A percentile compares a stretch with the other conserved stretches of the same genome.
phyloP scores from a whole-genome alignment of 768 basidiomycete species.

The Tulasnella sp. region DNA sequence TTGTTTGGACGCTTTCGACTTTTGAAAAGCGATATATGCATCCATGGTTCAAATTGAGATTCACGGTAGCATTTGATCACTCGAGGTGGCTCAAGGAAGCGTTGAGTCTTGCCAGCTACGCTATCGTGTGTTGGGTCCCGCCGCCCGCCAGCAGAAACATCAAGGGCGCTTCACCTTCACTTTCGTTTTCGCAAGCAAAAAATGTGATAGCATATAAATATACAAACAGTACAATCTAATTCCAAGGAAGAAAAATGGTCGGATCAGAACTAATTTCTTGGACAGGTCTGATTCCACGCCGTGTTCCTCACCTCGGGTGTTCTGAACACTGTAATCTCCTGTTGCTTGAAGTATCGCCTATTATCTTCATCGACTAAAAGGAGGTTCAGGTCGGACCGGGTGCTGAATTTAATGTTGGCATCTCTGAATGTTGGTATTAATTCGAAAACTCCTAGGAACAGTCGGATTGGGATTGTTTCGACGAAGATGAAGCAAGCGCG shows the following conservation, averaged over 20 bases:
- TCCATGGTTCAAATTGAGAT: no score
- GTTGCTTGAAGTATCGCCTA: slow-evolving; percentile 95
- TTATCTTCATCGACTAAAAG: slow-evolving; percentile 99
- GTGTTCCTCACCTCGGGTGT: slow-evolving; percentile 48
- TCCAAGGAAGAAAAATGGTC: neutral
- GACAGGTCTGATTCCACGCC: neutral
- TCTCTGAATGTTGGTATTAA: slow-evolving; percentile 98
- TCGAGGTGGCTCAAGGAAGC: no score
- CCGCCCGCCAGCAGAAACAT: no score
- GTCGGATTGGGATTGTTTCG: slow-evolving; percentile 85
- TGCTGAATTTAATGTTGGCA: slow-evolving; percentile 98
- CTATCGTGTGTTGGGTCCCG: no score
- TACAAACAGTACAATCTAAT: neutral
- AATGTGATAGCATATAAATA: neutral
- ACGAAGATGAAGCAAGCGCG: slow-evolving; percentile 46
- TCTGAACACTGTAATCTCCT: slow-evolving; percentile 89
- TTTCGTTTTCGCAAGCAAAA: neutral
- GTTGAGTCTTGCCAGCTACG: no score
- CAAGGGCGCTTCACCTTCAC: no score
- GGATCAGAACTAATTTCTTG: neutral
- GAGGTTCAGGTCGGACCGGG: slow-evolving; percentile 93
- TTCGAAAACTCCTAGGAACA: slow-evolving; percentile 98
- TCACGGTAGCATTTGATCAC: no score
- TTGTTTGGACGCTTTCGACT: no score
- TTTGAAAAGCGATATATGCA: no score